Evolutionary conservation across 2,329 filamentous ascomycete genomes (phyloP), one percentile per base, ranked within the genome.

Genomic region (Phyllosticta citriasiana): DNA sequence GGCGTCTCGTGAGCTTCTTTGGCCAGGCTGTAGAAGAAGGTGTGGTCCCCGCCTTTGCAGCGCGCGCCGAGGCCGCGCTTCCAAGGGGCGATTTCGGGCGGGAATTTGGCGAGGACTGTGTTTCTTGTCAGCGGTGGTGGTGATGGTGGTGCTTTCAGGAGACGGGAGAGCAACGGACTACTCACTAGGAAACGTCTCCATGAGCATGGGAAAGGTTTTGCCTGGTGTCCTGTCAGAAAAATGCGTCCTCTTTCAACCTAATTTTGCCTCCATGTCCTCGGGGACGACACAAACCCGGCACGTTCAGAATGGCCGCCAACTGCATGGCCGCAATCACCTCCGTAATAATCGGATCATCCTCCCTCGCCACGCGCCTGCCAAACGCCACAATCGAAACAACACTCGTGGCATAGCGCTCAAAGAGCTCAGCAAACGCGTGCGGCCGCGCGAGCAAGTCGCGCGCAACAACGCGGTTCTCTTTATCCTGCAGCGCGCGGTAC

Each of bases 251-350:
- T 9, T 79, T 79, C 63, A 81, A 82, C 0, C 67, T 2, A 22
- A 22, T 2, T 74, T 66, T 79, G 78, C n/a, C 26, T 35, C 27
- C 22, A 8, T 8, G 0, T 8, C 16, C 16, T 2, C 19, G 10
- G 12, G 3, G 3, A 8, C 25, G 14, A 6, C 4, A 54, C 50
- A 26, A 35, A 61, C 69, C 68, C 0, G 72, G 72, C 1, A 75
- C 73, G 26, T 75, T 74, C 4, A 84, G 71, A 60, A 83, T 81
- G 2, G 81, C 82, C 0, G 82, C 81, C 59, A 81, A 75, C 62
- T 85, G 79, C 77, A 84, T 80, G 33, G 82, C 72, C 0, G 80
- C 78, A 62, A 84, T 80, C n/a, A 82, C 82, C 66, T 84, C 82
- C 2, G 81, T 82, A 63, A 84, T 80, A 66, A 83, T 82, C 4